Percentiles rank a stretch among this genome's conserved stretches.
phyloP scores from a whole-genome alignment of 305 asterid species.

The Fraxinus dipetala region DNA sequence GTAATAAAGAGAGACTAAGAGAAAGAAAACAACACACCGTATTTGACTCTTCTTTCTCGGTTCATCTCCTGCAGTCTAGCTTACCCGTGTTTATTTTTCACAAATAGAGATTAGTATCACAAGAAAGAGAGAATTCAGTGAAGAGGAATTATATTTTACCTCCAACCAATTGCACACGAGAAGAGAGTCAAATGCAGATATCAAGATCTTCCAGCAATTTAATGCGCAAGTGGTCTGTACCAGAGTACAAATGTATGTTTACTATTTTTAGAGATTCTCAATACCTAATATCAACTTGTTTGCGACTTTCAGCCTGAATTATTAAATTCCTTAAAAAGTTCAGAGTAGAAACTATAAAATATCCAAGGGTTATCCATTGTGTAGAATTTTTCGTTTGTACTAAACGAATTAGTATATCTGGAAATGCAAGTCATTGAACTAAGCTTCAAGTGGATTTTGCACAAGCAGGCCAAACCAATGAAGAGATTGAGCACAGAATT shows the following conservation, averaged over 20 bases:
- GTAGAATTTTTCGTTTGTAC: background rate
- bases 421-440: constrained; percentile 9
- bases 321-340: background rate
- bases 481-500: constrained; percentile 79
- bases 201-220: constrained; percentile 64
- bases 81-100: constrained; percentile 20
- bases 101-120: constrained; percentile 62
- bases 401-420: background rate
- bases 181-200: constrained; percentile 57
- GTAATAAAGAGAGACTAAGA: background rate
- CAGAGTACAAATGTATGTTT: constrained; percentile 70
- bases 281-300: constrained; percentile 13
- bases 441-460: constrained; percentile 24
- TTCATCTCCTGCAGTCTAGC: constrained; percentile 23
- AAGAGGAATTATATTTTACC: constrained; percentile 62
- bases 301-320: constrained; percentile 19
- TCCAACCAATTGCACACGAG: constrained; percentile 51
- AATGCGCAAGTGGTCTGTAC: constrained; percentile 67
- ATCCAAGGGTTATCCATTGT: background rate
- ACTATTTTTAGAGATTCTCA: background rate
- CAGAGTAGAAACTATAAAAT: background rate
- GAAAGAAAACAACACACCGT: background rate
- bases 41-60: constrained; percentile 14
- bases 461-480: constrained; percentile 62
- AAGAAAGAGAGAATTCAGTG: constrained; percentile 76